Base-by-base conservation (phyloP, 495 filamentous ascomycete genomes). In the Lineolata rhizophorae region DNA sequence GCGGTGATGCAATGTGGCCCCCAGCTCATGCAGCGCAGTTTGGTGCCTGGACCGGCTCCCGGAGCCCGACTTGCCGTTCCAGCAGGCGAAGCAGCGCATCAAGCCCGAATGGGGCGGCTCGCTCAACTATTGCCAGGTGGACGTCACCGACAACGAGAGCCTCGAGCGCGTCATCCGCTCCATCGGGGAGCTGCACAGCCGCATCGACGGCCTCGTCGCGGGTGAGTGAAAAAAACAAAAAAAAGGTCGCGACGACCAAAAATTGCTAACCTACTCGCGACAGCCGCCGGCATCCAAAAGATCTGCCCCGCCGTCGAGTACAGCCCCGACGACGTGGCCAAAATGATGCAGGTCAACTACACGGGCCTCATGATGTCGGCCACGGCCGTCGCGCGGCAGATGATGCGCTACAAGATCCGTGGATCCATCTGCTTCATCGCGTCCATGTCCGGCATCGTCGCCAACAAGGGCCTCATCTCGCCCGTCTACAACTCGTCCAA, bases 281-380 rank as follows among this genome's bases (percentile, higher is more conserved):
- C 77, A 0, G 76, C 28, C 28, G 44, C 44, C 17, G 44, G 31
- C 14, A 41, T 44, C 12, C 44, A 47, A 27, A 17, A 41, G n/a
- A 31, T 37, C 19, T 20, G 18, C 5, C 10, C 30, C 6, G 37
- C 44, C 16, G 24, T 44, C 31, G 37, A 80, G 22, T 79, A 82
- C 48, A 61, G 61, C 2, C 55, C 61, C 27, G 60, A 70, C 32
- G 72, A 80, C 42, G 65, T 72, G 37, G 67, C 67, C 34, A 58
- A 58, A 33, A 76, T 83, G 70, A 61, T 85, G 48, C 65, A 67
- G 29, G 60, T 78, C 33, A 84, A 84, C 43, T 72, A 78, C 39
- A 78, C 71, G 0, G 79, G 76, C 12, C 71, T 76, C 5, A 77
- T 82, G 50, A 68, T 80, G 61, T 73, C 73, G 1, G 65, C 76